These are phyloP conservation scores for Dendrobium catenatum DNA, from an alignment of 106 monocot genomes.

Conservation along the genomic window DNA sequence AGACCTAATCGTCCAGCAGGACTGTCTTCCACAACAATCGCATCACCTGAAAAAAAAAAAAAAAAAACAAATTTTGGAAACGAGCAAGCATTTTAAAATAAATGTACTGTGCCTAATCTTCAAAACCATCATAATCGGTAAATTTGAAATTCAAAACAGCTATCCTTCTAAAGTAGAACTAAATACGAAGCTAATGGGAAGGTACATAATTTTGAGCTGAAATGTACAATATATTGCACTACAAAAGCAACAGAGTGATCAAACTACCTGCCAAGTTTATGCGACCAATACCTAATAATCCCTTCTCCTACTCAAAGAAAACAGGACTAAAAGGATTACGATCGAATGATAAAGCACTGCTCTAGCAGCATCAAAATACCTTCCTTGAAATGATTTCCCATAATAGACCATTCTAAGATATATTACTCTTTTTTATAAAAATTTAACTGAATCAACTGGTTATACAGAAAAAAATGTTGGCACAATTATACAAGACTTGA, in stretches of 20 bases:
- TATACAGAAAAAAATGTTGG: not conserved
- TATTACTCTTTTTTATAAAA: not conserved
- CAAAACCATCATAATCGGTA: not conserved
- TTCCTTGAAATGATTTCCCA: not conserved
- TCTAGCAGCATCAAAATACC: not conserved
- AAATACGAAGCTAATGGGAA: not conserved
- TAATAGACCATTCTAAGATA: not conserved
- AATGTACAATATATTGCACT: not conserved
- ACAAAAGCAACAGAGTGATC: not conserved
- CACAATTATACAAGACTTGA: not conserved
- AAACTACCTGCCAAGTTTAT: not conserved
- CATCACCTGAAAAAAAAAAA: constrained; percentile 31
- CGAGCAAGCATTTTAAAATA: not conserved
- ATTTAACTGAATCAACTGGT: not conserved
- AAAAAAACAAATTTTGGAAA: not conserved
- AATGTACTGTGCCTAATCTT: not conserved
- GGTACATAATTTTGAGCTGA: not conserved
- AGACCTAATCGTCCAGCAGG: constrained; percentile 72
- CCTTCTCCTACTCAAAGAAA: not conserved
- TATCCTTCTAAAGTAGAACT: not conserved
- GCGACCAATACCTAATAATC: not conserved
- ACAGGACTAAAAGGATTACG: not conserved
- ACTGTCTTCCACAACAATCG: constrained; percentile 63
- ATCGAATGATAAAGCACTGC: not conserved
- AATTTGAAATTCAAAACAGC: not conserved